A percentile compares a stretch with the other conserved stretches of the same genome.
These are phyloP conservation scores for Yarrowia sp. DNA, from an alignment of 805 yeast genomes.

Conservation along the genomic window DNA sequence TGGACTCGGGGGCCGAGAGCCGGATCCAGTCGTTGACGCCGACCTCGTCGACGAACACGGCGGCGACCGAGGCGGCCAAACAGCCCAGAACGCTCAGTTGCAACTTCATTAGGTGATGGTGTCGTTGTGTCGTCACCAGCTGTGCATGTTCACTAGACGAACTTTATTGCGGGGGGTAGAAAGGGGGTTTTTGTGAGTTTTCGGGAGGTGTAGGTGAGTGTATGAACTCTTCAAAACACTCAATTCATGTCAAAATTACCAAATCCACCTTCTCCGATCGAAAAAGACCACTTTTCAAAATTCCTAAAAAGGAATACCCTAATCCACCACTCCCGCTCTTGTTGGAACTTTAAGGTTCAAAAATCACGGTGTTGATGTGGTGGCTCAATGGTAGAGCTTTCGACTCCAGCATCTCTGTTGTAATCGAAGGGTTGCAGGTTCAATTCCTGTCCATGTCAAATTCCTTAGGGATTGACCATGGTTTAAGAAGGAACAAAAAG, in stretches of 20 bases:
- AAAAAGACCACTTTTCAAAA: background rate
- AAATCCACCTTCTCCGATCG: background rate
- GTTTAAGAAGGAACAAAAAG: background rate
- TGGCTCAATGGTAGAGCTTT: constrained; percentile 75
- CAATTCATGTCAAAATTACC: too few species aligned
- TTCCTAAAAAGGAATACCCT: constrained; percentile 1
- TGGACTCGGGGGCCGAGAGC: background rate
- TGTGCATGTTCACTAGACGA: background rate
- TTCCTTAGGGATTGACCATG: constrained; percentile 7
- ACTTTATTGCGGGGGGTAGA: background rate
- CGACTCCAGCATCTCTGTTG: constrained; percentile 50
- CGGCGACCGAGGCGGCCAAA: constrained; percentile 9
- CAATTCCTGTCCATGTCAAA: constrained; percentile 75
- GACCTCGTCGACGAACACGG: constrained; percentile 27
- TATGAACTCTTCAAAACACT: too few species aligned
- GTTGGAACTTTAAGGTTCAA: background rate
- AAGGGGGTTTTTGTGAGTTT: background rate
- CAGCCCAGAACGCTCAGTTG: constrained; percentile 11
- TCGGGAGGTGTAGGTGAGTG: background rate
- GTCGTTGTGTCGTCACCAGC: background rate
- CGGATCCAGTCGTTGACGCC: constrained; percentile 27
- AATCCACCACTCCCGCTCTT: background rate
- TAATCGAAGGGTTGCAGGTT: constrained; percentile 77
- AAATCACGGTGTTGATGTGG: constrained; percentile 35
- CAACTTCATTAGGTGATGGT: constrained; percentile 18